A percentile compares a stretch with the other conserved stretches of the same genome.
Conservation (phyloP, 2,329 filamentous ascomycete species). For the Colletotrichum paranaense region DNA sequence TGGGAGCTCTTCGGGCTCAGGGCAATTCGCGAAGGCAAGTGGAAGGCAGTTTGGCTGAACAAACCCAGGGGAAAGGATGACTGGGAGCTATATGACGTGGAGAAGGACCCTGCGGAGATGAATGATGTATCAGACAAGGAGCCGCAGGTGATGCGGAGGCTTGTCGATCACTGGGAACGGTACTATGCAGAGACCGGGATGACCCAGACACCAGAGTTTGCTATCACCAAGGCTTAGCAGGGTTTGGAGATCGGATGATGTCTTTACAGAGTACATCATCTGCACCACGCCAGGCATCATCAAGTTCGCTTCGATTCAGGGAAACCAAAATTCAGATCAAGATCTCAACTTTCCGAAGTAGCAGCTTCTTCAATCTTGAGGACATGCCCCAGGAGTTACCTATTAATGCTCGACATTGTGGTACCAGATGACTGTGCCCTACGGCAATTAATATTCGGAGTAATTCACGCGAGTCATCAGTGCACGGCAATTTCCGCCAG, state of each 20-base stretch:
- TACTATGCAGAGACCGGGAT: constrained; percentile 17
- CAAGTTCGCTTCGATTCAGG: background rate
- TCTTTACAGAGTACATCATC: background rate
- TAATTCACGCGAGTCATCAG: background rate
- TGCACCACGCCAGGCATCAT: no score
- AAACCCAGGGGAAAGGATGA: constrained; percentile 59
- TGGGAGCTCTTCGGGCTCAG: constrained; percentile 66
- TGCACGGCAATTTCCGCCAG: background rate
- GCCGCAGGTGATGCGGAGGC: background rate
- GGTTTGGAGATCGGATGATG: constrained; percentile 2
- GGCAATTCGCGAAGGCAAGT: constrained; percentile 66
- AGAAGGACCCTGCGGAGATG: constrained; percentile 62
- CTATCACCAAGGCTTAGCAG: constrained; percentile 16
- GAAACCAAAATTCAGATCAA: no score
- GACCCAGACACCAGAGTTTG: constrained; percentile 10
- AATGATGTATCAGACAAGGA: constrained; percentile 54
- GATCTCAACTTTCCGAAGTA: no score
- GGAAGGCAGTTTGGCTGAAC: constrained; percentile 69
- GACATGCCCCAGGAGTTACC: no score
- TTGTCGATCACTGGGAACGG: constrained; percentile 15
- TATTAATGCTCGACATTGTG: no score
- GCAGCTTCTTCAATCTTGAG: no score
- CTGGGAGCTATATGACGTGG: constrained; percentile 69
- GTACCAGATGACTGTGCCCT: no score
- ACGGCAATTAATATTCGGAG: no score